Evolutionary conservation across 2,329 filamentous ascomycete genomes (phyloP), one percentile per base, ranked within the genome.

Genomic region (Tolypocladium amazonense): DNA sequence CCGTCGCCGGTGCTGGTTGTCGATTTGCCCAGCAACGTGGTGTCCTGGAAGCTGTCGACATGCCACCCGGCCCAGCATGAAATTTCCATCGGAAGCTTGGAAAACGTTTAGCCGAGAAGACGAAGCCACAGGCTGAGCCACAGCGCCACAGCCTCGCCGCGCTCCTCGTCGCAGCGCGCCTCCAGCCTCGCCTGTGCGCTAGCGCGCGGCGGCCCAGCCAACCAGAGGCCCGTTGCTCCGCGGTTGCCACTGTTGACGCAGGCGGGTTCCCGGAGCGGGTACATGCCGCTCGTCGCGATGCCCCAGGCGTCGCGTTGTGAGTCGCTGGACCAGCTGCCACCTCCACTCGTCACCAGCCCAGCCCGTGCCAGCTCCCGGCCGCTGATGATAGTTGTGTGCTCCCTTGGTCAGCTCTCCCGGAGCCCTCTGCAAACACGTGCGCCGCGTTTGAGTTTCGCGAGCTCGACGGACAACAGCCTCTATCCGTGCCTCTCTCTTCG

Each of bases 221-320:
- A 82, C 81, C 59, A 71, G 30, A 65, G 45, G 4, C 18, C 67
- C 69, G 84, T 87, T 87, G 82, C 81, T 66, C 72, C 65, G 80
- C 72, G 69, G 81, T 84, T 83, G 79, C 76, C 69, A 72, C 64
- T 83, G 78, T 82, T 82, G 77, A 81, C 62, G 57, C 66, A 63
- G 65, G 43, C 18, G 18, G 50, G 20, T 37, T 54, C 30, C 50
- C 50, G 50, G 4, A 14, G 50, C 41, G 33, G 30, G 35, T 47
- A 52, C 41, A 23, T 56, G 50, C 59, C 56, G 37, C 56, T 27
- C 41, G 45, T 59, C 62, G 61, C 60, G 59, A 63, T 52, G 45
- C 50, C 35, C 61, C 60, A 62, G 58, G 62, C 60, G 62, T 58
- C 64, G 64, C 64, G 64, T 66, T 62, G 55, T 62, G 63, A 65